Evolutionary conservation across 495 filamentous ascomycete species (phyloP), one percentile per base, ranked within the genome.

Genomic region (Hypomontagnella submonticulosa): DNA sequence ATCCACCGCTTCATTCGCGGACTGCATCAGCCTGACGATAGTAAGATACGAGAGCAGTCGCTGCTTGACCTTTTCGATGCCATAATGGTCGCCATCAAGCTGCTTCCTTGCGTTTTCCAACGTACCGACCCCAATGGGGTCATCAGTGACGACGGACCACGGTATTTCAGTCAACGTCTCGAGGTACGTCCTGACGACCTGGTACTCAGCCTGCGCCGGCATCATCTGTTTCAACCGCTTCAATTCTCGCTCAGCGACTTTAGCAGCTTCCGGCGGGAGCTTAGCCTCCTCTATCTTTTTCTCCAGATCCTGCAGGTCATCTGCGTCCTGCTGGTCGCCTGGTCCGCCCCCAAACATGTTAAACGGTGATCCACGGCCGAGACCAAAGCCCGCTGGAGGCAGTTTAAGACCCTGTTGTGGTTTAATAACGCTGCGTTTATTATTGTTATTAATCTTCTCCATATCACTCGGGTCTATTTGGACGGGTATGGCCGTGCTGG

Each of bases 11-110:
- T 86, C 78, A 53, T 97, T 97, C 61, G 91, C 88, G 12, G 89
- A 85, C 71, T 97, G 93, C 84, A 98, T 99, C 58, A 99, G 79
- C 56, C 93, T 89, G 23, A 99, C 82, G 20, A 99, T 96, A 12
- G 96, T 96, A 13, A 99, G 85, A 72, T 99, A 99, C 72, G 98
- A 96, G 4, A 98, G 80, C 13, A 99, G 77, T 42, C 96, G 83
- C 83, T 97, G 98, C 84, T 99, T 99, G 69, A 98, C 95, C 76
- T 95, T 95, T 66, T 98, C 91, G 16, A 99, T 80, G 3, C 96
- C 96, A 65, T 98, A 98, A 73, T 99, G 96, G 74, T 98, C 96
- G 52, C 96, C 88, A 71, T 99, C 91, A 20, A 99, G 82, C 74
- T 98, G 94, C 79, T 95, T 89, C 40, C 93, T 84, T 32, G 96